phyloP scores from a whole-genome alignment of 1,284 basidiomycete genomes.

The Ustilago tritici region DNA sequence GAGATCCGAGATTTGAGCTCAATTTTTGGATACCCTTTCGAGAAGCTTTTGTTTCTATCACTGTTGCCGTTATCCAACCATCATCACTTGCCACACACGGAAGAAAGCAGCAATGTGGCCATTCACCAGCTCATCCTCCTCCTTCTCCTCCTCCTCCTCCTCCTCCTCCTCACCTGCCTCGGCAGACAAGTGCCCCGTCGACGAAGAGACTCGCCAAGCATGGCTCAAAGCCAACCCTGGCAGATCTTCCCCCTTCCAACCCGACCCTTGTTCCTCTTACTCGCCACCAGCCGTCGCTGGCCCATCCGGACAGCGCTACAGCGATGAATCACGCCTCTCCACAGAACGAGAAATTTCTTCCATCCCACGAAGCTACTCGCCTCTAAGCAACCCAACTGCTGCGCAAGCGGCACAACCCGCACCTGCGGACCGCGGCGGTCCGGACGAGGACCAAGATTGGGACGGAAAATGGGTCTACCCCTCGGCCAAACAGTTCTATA shows the following conservation, averaged over 20 bases:
- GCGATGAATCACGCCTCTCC: slow-evolving; percentile 69
- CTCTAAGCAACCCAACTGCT: slow-evolving; percentile 22
- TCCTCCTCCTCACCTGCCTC: slow-evolving; percentile 11
- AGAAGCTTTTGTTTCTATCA: not conserved
- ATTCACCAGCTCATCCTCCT: slow-evolving; percentile 21
- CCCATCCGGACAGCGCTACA: slow-evolving; percentile 21
- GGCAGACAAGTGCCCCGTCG: slow-evolving; percentile 78
- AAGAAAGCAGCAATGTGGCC: slow-evolving; percentile 37
- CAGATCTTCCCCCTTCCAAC: slow-evolving; percentile 34
- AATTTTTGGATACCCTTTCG: not conserved
- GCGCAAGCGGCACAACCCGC: slow-evolving; percentile 19
- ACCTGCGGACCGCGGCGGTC: slow-evolving; percentile 14
- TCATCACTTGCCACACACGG: not conserved
- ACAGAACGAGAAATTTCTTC: slow-evolving; percentile 84
- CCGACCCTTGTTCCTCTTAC: not conserved
- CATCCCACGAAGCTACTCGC: slow-evolving; percentile 77
- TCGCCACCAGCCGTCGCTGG: slow-evolving; percentile 12
- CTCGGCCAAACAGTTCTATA: slow-evolving; percentile 96
- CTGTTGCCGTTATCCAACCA: not conserved
- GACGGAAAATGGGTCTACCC: slow-evolving; percentile 90
- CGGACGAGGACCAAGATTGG: slow-evolving; percentile 34
- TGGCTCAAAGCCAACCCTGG: slow-evolving; percentile 69
- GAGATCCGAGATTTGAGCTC: slow-evolving; percentile 4
- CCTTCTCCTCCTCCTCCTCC: slow-evolving; percentile 2
- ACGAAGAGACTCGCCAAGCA: slow-evolving; percentile 72